Conservation (phyloP, 2,329 filamentous ascomycete genomes). For the Ophiognomonia clavigignenti-juglandacearum region DNA sequence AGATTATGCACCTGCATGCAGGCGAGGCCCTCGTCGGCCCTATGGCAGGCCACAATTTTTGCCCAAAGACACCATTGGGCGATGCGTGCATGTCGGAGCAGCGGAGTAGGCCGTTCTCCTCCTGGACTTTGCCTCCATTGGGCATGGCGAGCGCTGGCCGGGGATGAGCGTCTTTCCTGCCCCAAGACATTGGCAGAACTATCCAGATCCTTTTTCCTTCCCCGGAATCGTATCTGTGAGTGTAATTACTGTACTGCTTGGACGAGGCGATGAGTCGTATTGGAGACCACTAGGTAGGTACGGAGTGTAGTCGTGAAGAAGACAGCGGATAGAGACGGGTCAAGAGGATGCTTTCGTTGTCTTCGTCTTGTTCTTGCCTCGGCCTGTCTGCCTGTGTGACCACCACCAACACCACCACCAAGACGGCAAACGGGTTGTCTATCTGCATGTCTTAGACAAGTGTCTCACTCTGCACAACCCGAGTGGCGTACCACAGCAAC, state of each 20-base stretch:
- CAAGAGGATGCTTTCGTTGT: too few species aligned
- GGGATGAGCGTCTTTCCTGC: not conserved
- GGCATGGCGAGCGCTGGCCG: conserved; percentile 6
- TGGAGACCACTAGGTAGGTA: not conserved
- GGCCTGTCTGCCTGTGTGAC: not conserved
- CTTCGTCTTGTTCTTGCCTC: not conserved
- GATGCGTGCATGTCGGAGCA: conserved; percentile 14
- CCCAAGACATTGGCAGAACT: not conserved
- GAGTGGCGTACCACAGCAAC: conserved; percentile 24
- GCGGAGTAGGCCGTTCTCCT: too few species aligned
- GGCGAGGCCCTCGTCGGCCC: too few species aligned
- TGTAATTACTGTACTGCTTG: not conserved
- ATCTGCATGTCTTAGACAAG: conserved; percentile 28
- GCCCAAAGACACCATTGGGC: conserved; percentile 31
- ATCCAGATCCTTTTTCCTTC: not conserved
- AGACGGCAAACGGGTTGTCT: conserved; percentile 6
- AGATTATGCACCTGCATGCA: too few species aligned
- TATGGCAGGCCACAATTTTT: conserved; percentile 28
- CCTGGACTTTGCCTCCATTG: conserved; percentile 7
- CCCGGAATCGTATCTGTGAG: not conserved
- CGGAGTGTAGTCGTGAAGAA: too few species aligned
- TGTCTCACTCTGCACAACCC: conserved; percentile 32
- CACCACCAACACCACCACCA: not conserved
- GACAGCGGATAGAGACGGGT: not conserved
- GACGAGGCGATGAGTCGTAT: too few species aligned